These are phyloP conservation scores for Chlamydomonas incerta DNA, from an alignment of 139 green algal genomes.

Conservation along the genomic window DNA sequence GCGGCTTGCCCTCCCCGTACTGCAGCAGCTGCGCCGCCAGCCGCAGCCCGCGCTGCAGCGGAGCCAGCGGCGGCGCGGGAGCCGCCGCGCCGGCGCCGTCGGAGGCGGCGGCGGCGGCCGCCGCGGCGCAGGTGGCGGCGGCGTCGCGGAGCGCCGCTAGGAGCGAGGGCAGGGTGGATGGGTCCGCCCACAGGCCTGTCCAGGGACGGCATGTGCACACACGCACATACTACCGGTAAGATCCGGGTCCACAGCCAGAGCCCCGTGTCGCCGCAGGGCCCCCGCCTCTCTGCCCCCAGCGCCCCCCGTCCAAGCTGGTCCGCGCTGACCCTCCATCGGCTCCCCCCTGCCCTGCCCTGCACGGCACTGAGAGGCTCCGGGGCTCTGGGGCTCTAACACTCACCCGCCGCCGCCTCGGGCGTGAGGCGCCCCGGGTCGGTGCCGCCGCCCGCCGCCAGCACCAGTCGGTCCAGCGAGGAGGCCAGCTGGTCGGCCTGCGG, in stretches of 20 bases:
- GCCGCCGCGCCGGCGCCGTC: neutral
- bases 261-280: too few relatives aligned
- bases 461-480: conserved; percentile 30
- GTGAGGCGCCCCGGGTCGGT: conserved; percentile 8
- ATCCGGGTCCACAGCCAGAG: too few relatives aligned
- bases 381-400: too few relatives aligned
- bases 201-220: too few relatives aligned
- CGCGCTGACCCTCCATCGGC: too few relatives aligned
- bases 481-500: neutral
- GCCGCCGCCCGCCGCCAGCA: neutral
- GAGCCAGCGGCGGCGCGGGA: conserved; percentile 9
- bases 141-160: conserved; percentile 43
- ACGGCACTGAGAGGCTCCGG: too few relatives aligned
- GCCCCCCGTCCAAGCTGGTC: too few relatives aligned
- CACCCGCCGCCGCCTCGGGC: conserved; percentile 32
- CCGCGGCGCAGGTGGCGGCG: conserved; percentile 6
- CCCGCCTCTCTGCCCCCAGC: too few relatives aligned
- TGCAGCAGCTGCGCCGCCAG: conserved; percentile 52
- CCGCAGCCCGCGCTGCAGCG: conserved; percentile 19
- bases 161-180: conserved; percentile 44
- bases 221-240: too few relatives aligned
- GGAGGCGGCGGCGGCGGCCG: neutral
- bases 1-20: conserved; percentile 41
- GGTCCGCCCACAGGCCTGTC: conserved; percentile 44
- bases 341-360: too few relatives aligned